These are phyloP conservation scores for Raddia distichophylla DNA, from an alignment of 176 grass and related monocot species.

Conservation along the genomic window DNA sequence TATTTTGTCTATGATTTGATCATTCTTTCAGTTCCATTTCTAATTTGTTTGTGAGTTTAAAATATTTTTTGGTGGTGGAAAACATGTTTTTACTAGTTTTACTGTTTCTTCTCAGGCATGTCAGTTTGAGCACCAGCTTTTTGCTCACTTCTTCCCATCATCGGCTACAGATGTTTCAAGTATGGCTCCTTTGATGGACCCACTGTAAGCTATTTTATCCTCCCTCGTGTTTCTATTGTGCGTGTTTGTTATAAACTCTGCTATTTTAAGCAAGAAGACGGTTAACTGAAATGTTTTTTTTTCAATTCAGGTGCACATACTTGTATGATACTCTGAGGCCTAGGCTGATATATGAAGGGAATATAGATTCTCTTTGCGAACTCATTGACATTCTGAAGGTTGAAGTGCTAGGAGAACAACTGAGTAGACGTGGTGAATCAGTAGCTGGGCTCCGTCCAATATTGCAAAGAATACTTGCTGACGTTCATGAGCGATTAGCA, in stretches of 20 bases:
- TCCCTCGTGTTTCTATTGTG: background rate
- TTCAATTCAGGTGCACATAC: constrained; percentile 73
- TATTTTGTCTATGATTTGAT: constrained; percentile 23
- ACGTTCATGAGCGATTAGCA: constrained; percentile 89
- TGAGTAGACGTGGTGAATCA: constrained; percentile 75
- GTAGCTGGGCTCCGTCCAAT: constrained; percentile 77
- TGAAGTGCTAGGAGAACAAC: constrained; percentile 88
- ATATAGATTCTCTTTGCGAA: constrained; percentile 90
- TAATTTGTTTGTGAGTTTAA: constrained; percentile 5
- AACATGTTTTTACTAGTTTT: constrained; percentile 4
- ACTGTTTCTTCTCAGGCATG: constrained; percentile 74
- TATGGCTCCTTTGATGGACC: constrained; percentile 88
- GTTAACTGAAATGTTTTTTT: constrained; percentile 20
- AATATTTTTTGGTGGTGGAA: background rate
- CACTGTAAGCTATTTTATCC: constrained; percentile 68
- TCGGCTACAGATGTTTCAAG: constrained; percentile 83
- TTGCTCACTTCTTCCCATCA: constrained; percentile 95
- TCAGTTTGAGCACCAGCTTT: constrained; percentile 98
- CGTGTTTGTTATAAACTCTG: constrained; percentile 4
- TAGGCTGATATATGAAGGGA: constrained; percentile 96
- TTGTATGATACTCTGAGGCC: constrained; percentile 93
- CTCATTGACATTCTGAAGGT: constrained; percentile 94
- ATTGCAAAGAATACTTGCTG: constrained; percentile 89
- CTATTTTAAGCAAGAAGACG: constrained; percentile 18
- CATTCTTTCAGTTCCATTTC: background rate